Base-by-base conservation (phyloP, 2,329 filamentous ascomycete genomes). In the Sarocladiaceae sp. region DNA sequence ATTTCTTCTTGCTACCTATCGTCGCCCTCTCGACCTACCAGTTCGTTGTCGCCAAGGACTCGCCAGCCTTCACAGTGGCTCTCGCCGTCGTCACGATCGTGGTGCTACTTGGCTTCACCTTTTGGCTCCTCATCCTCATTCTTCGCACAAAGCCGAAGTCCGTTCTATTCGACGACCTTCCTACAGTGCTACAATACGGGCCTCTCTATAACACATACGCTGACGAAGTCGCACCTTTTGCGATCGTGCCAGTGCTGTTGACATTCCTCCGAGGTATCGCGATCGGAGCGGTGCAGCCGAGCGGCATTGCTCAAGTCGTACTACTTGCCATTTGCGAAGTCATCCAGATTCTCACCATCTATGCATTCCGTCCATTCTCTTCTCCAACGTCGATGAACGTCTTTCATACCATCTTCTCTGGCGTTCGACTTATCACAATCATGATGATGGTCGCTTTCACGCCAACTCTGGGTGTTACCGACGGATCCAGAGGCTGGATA, bases 191-290 rank as follows among this genome's bases (percentile, higher is more conserved):
- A 2, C 79, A 90, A 1, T 97, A 96, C 61, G 94, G 94, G 0
- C 90, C 94, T 4, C 75, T 99, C 7, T 99, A 99, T 70, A 99
- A 99, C 70, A 99, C 94, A 0, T 97, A 96, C 67, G 94, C 89
- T 22, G 94, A 99, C 66, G 88, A 93, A 65, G 90, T 91, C 0
- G 90, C 93, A 7, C 85, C 90, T 0, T 99, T 96, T 67, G 91
- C 93, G 6, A 78, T 96, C 37, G 84, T 97, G 18, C 92, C 93
- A 1, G 83, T 96, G 15, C 74, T 95, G 29, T 76, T 97, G 54
- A 96, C 88, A 4, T 84, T 96, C 63, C 74, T 96, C 54, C 86
- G 93, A 29, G 93, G 91, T 53, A 84, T 97, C 57, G 90, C 91
- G 18, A 89, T 99, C 59, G 94, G 94, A 26, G 94, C 91, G 17